These are phyloP conservation scores for Fomitopsis pinicola DNA, from an alignment of 1,284 basidiomycete species.

Conservation along the genomic window DNA sequence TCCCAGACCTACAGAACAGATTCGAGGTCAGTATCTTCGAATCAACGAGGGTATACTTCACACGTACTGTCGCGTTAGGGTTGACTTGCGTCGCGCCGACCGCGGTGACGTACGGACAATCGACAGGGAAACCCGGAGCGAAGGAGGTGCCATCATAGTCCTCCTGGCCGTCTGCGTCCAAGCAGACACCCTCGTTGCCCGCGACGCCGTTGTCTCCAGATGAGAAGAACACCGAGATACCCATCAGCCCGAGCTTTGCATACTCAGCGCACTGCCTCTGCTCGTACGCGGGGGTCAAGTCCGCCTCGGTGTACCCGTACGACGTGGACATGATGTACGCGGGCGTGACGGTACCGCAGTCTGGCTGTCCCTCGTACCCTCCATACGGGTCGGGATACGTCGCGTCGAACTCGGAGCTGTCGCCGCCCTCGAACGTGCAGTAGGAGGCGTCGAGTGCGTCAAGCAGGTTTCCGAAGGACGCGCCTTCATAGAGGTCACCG, in stretches of 20 bases:
- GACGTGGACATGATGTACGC: constrained; percentile 54
- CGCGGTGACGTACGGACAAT: constrained; percentile 57
- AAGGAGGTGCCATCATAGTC: constrained; percentile 7
- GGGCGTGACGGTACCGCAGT: constrained; percentile 31
- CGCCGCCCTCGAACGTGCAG: constrained; percentile 59
- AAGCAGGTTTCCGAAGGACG: constrained; percentile 40
- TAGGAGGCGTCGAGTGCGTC: constrained; percentile 47
- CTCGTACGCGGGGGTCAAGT: constrained; percentile 38
- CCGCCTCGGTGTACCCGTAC: constrained; percentile 44
- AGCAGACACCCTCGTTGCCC: constrained; percentile 38
- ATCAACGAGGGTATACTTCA: not conserved
- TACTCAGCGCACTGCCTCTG: constrained; percentile 54
- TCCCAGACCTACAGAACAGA: constrained; percentile 27
- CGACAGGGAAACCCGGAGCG: constrained; percentile 23
- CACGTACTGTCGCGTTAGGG: constrained; percentile 42
- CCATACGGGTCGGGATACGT: constrained; percentile 30
- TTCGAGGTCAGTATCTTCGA: not conserved
- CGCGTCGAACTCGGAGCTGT: constrained; percentile 38
- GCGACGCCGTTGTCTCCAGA: constrained; percentile 52
- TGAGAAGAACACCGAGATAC: constrained; percentile 45
- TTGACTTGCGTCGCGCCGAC: constrained; percentile 54
- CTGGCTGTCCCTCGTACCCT: constrained; percentile 29
- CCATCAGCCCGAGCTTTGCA: constrained; percentile 40
- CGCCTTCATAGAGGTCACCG: constrained; percentile 21
- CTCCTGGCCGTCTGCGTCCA: constrained; percentile 21